Conservation (phyloP, 148 eudicot species). For the Diospyros kaki region DNA sequence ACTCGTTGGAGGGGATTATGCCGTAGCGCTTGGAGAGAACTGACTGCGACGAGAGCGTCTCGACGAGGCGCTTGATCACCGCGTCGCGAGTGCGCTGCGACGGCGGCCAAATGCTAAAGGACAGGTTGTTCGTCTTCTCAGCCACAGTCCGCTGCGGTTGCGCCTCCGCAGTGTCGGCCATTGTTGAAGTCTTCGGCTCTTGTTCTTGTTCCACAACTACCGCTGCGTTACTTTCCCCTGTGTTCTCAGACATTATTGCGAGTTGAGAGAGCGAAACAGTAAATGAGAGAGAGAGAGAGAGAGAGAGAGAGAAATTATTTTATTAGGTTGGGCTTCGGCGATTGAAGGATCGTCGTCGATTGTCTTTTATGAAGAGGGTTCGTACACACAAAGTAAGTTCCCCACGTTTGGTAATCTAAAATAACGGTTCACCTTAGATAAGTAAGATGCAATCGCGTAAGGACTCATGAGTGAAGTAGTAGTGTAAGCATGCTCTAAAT, state of each 20-base stretch:
- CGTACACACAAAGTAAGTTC: background rate
- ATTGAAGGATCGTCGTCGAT: too few species aligned
- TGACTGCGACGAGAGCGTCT: conserved; percentile 67
- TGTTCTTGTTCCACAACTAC: background rate
- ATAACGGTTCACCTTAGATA: conserved; percentile 12
- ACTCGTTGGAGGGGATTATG: conserved; percentile 51
- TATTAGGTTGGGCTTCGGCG: background rate
- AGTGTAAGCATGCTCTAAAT: too few species aligned
- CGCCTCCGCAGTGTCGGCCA: conserved; percentile 31
- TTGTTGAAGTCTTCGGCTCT: conserved; percentile 15
- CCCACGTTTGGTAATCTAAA: background rate
- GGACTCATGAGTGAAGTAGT: too few species aligned
- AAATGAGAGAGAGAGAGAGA: too few species aligned
- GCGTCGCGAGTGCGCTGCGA: conserved; percentile 85
- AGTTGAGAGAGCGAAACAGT: background rate
- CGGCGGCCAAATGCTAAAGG: conserved; percentile 95
- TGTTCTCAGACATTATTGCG: background rate
- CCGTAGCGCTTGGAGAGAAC: conserved; percentile 90
- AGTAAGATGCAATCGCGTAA: too few species aligned
- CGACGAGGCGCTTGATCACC: conserved; percentile 64
- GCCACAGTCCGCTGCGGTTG: background rate
- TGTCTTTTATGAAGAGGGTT: background rate
- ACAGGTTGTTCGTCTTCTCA: conserved; percentile 10
- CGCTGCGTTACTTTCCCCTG: background rate
- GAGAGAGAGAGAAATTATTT: background rate